These are phyloP conservation scores for Podaxis sp. DNA, from an alignment of 768 basidiomycete genomes.

Conservation along the genomic window DNA sequence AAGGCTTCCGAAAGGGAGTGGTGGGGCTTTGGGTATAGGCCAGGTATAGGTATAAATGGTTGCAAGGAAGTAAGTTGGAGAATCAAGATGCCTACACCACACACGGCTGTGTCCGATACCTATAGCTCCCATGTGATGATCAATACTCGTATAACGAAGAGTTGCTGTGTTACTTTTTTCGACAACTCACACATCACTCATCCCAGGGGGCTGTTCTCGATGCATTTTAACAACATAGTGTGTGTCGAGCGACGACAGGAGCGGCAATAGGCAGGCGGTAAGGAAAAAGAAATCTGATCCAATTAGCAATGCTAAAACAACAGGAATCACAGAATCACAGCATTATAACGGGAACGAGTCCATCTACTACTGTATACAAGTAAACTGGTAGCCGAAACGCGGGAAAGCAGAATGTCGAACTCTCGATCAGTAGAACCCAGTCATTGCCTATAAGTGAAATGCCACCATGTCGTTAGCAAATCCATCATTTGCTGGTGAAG, in stretches of 20 bases:
- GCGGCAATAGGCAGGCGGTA: too few species aligned
- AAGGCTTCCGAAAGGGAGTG: background rate
- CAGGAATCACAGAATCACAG: constrained; percentile 18
- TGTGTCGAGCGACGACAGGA: background rate
- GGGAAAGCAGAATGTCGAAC: background rate
- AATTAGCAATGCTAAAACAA: constrained; percentile 27
- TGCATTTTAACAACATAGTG: background rate
- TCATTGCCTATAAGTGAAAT: constrained; percentile 49
- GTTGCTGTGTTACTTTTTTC: background rate
- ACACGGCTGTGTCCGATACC: background rate
- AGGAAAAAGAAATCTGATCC: constrained; percentile 23
- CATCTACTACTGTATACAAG: constrained; percentile 28
- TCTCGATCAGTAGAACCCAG: constrained; percentile 48
- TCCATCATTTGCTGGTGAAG: background rate
- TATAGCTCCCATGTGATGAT: constrained; percentile 3
- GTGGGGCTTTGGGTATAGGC: background rate
- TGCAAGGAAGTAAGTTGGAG: background rate
- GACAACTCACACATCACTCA: background rate
- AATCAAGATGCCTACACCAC: background rate
- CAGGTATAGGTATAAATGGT: background rate
- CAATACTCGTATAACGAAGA: background rate
- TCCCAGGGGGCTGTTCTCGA: background rate
- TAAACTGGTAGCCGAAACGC: background rate
- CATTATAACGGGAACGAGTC: constrained; percentile 18
- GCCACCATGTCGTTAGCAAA: background rate